phyloP scores from a whole-genome alignment of 1,284 basidiomycete species.

The Takashimella koratensis region DNA sequence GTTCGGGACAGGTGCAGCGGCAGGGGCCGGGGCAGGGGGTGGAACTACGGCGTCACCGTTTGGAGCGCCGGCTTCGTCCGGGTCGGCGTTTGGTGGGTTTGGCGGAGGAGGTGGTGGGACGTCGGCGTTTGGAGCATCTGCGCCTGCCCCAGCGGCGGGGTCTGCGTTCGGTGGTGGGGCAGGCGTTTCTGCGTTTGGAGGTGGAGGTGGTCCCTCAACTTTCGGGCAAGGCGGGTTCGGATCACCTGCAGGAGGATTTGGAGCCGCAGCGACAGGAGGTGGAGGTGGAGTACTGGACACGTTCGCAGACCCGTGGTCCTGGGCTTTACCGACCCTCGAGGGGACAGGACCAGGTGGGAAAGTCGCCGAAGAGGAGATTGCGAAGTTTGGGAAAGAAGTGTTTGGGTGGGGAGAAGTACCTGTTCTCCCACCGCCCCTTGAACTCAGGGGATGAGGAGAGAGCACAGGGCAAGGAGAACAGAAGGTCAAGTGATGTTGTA shows the following conservation, averaged over 20 bases:
- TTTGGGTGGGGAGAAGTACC: conserved; percentile 74
- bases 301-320: conserved; percentile 44
- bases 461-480: too few relatives aligned
- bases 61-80: conserved; percentile 9
- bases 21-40: not conserved
- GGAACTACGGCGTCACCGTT: conserved; percentile 19
- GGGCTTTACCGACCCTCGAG: conserved; percentile 16
- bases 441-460: conserved; percentile 52
- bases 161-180: conserved; percentile 60
- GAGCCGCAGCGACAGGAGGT: conserved; percentile 60
- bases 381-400: conserved; percentile 59
- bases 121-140: conserved; percentile 31
- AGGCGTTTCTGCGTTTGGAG: conserved; percentile 52
- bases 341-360: conserved; percentile 12
- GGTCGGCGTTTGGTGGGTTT: conserved; percentile 24
- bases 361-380: conserved; percentile 50
- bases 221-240: conserved; percentile 50
- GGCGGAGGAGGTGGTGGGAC: conserved; percentile 49
- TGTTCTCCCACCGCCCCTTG: conserved; percentile 69
- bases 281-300: conserved; percentile 55
- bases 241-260: conserved; percentile 42
- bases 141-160: conserved; percentile 52
- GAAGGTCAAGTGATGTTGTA: too few relatives aligned
- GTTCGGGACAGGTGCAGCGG: conserved; percentile 3
- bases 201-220: conserved; percentile 6